Conservation (phyloP, 345 rosid species). For the Zanthoxylum bungeanum region DNA sequence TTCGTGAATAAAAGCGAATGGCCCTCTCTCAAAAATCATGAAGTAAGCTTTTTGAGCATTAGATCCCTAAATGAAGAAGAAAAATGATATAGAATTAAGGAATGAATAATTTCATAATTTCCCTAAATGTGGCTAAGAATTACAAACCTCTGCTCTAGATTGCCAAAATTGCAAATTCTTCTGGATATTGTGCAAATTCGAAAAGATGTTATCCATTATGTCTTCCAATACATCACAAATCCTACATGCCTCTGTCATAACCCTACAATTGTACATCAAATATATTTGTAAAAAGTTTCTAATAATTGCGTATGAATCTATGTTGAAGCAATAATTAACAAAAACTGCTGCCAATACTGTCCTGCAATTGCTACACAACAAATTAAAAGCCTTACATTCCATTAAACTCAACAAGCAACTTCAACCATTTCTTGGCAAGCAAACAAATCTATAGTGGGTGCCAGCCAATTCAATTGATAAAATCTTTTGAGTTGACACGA, state of each 20-base stretch:
- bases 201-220: conserved; percentile 49
- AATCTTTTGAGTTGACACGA: too few species aligned
- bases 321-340: background rate
- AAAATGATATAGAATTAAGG: background rate
- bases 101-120: background rate
- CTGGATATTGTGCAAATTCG: conserved; percentile 59
- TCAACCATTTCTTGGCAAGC: background rate
- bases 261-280: conserved; percentile 29
- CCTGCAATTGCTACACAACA: background rate
- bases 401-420: background rate
- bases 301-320: background rate
- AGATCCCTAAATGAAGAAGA: conserved; percentile 46
- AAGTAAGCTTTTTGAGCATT: conserved; percentile 61
- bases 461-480: too few species aligned
- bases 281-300: background rate
- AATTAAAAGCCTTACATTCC: background rate
- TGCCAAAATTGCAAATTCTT: conserved; percentile 84
- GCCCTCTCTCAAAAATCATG: conserved; percentile 93
- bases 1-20: conserved; percentile 62
- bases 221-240: conserved; percentile 59
- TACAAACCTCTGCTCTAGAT: conserved; percentile 68
- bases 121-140: background rate
- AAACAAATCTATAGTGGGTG: too few species aligned
- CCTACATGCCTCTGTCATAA: conserved; percentile 35
- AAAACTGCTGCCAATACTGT: background rate